A percentile compares a stretch with the other conserved stretches of the same genome.
These are phyloP conservation scores for Colletotrichum paranaense DNA, from an alignment of 2,329 filamentous ascomycete genomes.

Conservation along the genomic window DNA sequence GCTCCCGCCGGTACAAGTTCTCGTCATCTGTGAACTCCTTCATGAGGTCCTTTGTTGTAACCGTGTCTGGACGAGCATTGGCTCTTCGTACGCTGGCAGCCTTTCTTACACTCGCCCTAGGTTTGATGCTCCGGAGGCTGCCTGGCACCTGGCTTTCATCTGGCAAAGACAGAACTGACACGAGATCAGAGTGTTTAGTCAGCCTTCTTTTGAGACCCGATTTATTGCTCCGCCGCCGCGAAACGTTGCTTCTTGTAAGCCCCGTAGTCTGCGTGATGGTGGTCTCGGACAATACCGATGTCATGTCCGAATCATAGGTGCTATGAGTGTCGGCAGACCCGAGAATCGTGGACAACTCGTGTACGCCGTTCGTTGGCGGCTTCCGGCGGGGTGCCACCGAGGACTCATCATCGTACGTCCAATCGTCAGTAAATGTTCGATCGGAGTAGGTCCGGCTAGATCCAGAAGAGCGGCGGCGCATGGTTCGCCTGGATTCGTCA, in stretches of 20 bases:
- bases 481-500: constrained; percentile 25
- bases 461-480: constrained; percentile 46
- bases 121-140: constrained; percentile 76
- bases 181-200: constrained; percentile 92
- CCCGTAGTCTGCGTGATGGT: constrained; percentile 65
- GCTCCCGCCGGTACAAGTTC: constrained; percentile 86
- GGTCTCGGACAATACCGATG: constrained; percentile 60
- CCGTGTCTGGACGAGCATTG: constrained; percentile 72
- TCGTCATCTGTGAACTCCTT: constrained; percentile 87
- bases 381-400: constrained; percentile 46
- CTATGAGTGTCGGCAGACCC: constrained; percentile 61
- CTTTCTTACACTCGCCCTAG: constrained; percentile 81
- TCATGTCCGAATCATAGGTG: constrained; percentile 59
- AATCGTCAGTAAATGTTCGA: constrained; percentile 24
- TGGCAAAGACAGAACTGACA: constrained; percentile 88
- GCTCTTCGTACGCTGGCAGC: constrained; percentile 81
- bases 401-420: constrained; percentile 38
- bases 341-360: constrained; percentile 68
- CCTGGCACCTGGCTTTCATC: constrained; percentile 66
- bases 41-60: constrained; percentile 81
- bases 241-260: constrained; percentile 59
- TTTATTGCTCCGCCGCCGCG: constrained; percentile 59
- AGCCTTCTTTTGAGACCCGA: constrained; percentile 77
- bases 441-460: constrained; percentile 43
- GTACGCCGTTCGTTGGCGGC: constrained; percentile 65